Percentiles rank a stretch among this genome's conserved stretches.
phyloP scores from a whole-genome alignment of 345 rosid genomes.

The Corchorus olitorius region DNA sequence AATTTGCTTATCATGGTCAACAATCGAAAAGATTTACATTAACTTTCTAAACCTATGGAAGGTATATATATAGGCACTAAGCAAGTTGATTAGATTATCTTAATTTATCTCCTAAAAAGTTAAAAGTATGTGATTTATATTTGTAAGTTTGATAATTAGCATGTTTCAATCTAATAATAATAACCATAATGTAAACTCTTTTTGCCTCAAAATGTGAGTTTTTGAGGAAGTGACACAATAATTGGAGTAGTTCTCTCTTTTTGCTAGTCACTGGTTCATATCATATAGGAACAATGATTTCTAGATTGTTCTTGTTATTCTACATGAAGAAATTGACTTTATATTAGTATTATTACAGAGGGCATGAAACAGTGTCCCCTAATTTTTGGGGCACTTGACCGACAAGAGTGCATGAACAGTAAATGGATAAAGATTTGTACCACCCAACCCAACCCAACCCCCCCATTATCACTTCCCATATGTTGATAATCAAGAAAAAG shows the following conservation, averaged over 20 bases:
- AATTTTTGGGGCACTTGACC: constrained; percentile 37
- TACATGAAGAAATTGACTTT: constrained; percentile 19
- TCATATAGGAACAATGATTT: constrained; percentile 14
- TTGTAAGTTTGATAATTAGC: constrained; percentile 5
- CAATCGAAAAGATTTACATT: background rate
- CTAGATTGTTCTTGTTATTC: constrained; percentile 30
- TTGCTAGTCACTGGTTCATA: constrained; percentile 3
- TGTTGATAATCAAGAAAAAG: background rate
- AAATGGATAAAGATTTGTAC: constrained; percentile 35
- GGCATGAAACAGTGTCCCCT: constrained; percentile 25
- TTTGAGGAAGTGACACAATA: constrained; percentile 25
- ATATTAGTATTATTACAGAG: background rate
- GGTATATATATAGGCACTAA: background rate
- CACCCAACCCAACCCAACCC: constrained; percentile 4
- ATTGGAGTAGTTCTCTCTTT: constrained; percentile 23
- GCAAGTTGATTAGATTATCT: background rate
- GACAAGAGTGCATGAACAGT: constrained; percentile 39
- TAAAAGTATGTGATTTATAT: constrained; percentile 1
- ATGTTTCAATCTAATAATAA: constrained; percentile 1
- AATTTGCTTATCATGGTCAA: background rate
- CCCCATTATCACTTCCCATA: constrained; percentile 24
- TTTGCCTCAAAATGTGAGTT: constrained; percentile 5
- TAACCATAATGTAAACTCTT: background rate
- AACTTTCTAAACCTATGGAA: constrained; percentile 10
- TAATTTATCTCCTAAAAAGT: background rate